These are phyloP conservation scores for Fusarium verrucosum DNA, from an alignment of 2,329 filamentous ascomycete genomes.

Conservation along the genomic window DNA sequence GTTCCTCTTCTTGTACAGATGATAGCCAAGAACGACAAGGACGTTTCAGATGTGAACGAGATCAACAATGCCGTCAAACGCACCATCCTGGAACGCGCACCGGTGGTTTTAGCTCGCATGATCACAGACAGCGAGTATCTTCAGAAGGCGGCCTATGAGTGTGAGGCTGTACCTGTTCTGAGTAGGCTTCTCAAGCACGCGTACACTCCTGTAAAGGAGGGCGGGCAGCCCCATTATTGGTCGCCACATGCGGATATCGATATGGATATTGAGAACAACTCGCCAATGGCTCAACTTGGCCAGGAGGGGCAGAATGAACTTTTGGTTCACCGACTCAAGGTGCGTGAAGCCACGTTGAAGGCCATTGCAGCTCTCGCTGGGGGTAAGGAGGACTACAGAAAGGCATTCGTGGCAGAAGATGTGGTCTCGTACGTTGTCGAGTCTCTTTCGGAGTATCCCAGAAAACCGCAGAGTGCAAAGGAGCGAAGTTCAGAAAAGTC, in stretches of 20 bases:
- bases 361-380: slow-evolving; percentile 84
- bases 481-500: slow-evolving; percentile 54
- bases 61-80: slow-evolving; percentile 50
- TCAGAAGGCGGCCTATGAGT: slow-evolving; percentile 83
- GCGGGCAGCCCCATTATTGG: slow-evolving; percentile 50
- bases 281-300: slow-evolving; percentile 63
- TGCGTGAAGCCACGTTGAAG: slow-evolving; percentile 79
- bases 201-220: slow-evolving; percentile 57
- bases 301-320: slow-evolving; percentile 67
- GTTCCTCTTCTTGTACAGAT: slow-evolving; percentile 75
- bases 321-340: slow-evolving; percentile 74
- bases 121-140: slow-evolving; percentile 81
- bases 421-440: slow-evolving; percentile 84
- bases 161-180: slow-evolving; percentile 58
- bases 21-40: slow-evolving; percentile 60
- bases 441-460: slow-evolving; percentile 70
- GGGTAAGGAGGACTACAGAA: slow-evolving; percentile 84
- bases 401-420: slow-evolving; percentile 83
- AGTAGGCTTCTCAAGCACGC: slow-evolving; percentile 61
- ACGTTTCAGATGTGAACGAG: slow-evolving; percentile 52
- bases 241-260: slow-evolving; percentile 50
- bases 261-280: slow-evolving; percentile 48
- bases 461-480: slow-evolving; percentile 57
- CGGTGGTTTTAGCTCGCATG: slow-evolving; percentile 79
- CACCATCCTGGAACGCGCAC: slow-evolving; percentile 72